Evolutionary conservation across 2,329 filamentous ascomycete genomes (phyloP), one percentile per base, ranked within the genome.

Genomic region (Harringtonia lauricola): DNA sequence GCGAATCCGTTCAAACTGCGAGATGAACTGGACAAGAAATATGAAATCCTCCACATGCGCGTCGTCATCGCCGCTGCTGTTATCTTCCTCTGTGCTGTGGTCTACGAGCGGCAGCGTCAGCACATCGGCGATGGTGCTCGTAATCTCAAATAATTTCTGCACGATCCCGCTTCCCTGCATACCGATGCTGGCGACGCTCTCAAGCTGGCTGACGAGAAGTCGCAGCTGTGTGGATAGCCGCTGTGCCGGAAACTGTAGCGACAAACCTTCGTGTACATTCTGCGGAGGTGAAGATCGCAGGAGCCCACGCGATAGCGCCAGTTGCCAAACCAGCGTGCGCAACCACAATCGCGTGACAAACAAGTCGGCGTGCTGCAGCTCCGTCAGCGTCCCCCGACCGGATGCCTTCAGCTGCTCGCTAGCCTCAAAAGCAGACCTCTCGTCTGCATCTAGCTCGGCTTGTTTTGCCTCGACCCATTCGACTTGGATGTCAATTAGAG

Each of bases 71-170:
- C 24, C n/a, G n/a, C 7, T 10, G 24, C 24, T 10, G 24, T 6
- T 10, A 26, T 6, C 24, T 26, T 6, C 7, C 24, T 34, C 31
- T 34, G 31, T 26, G 24, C 24, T 26, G 9, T 31, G 9, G 29
- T 37, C 17, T n/a, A n/a, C 35, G 12, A 15, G 9, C 21, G 37
- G 37, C 13, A 76, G 59, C 36, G 72, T 69, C 19, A 77, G 63
- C 2, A 79, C 74, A 49, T 78, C 74, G 9, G 73, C 72, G 37
- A 78, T 72, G 2, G 72, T 76, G 53, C 72, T 74, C 0, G 72
- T 71, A 47, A 79, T 74, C 51, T 79, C 74, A 44, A 79, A 75
- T 5, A 79, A 60, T 53, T 79, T 79, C 47, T 74, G 68, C 42
- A 76, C 60, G 43, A 79, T 73, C 19, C 70, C 70, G 31, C 64